phyloP scores from a whole-genome alignment of 805 yeast species.

The Saccharomycopsis babjevae region DNA sequence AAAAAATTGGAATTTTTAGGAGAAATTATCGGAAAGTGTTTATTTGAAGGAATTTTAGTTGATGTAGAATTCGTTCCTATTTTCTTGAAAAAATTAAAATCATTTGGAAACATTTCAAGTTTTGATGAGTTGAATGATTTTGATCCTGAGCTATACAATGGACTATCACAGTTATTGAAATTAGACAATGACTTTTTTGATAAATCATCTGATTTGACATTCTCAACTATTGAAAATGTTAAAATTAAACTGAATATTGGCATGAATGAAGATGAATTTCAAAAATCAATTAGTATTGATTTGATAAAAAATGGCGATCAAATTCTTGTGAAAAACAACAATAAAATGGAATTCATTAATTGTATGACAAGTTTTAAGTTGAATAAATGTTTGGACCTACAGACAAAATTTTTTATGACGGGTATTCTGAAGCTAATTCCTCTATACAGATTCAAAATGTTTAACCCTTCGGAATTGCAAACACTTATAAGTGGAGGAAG shows the following conservation, averaged over 20 bases:
- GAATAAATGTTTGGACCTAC: constrained; percentile 49
- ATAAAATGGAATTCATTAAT: constrained; percentile 64
- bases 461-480: constrained; percentile 76
- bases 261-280: not conserved
- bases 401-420: constrained; percentile 49
- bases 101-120: constrained; percentile 37
- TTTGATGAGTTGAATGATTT: constrained; percentile 70
- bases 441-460: constrained; percentile 72
- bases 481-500: constrained; percentile 75
- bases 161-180: constrained; percentile 49
- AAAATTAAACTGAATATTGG: not conserved
- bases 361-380: constrained; percentile 71
- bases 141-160: constrained; percentile 58
- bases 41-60: constrained; percentile 71
- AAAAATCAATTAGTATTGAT: constrained; percentile 33
- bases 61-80: constrained; percentile 82
- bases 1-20: constrained; percentile 57
- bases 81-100: constrained; percentile 62
- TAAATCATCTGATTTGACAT: constrained; percentile 46
- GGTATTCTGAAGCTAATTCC: constrained; percentile 66
- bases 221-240: constrained; percentile 44
- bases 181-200: constrained; percentile 49
- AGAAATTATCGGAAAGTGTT: constrained; percentile 75
- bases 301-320: constrained; percentile 51
- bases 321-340: constrained; percentile 45